These are phyloP conservation scores for Suhomyces prunicola DNA, from an alignment of 805 yeast species.

Conservation along the genomic window DNA sequence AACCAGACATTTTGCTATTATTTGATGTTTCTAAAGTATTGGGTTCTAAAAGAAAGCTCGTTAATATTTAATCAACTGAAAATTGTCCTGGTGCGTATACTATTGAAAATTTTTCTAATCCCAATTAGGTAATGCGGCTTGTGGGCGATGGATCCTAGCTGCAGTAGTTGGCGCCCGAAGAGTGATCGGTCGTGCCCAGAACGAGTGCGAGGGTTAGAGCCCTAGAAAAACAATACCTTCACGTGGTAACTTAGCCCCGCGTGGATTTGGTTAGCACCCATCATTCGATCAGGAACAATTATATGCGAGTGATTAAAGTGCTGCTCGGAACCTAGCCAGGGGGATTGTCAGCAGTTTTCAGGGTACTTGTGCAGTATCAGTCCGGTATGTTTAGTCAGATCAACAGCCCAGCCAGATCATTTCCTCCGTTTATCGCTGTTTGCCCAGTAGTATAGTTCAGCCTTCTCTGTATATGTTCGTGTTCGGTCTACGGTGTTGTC, in stretches of 20 bases:
- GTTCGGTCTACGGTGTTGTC: neutral
- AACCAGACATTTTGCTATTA: slow-evolving; percentile 64
- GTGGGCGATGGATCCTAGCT: slow-evolving; percentile 1
- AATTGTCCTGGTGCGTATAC: neutral
- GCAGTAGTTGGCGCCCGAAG: neutral
- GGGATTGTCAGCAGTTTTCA: neutral
- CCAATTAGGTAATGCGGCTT: neutral
- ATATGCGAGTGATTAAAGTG: neutral
- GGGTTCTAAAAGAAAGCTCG: slow-evolving; percentile 13
- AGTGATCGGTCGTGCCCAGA: neutral
- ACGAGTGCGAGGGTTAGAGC: neutral
- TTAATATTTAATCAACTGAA: neutral
- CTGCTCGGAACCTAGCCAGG: neutral
- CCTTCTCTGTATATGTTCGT: neutral
- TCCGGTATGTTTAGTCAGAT: neutral
- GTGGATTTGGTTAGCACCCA: neutral
- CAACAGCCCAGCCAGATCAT: no score
- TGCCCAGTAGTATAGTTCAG: neutral
- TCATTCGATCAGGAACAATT: neutral
- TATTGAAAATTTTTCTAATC: slow-evolving; percentile 1
- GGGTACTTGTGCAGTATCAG: neutral
- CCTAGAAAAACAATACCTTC: neutral
- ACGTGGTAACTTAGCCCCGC: neutral
- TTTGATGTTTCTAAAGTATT: slow-evolving; percentile 23
- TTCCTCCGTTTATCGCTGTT: neutral